Base-by-base conservation (phyloP, 495 filamentous ascomycete species). In the Aspergillus bertholletiae region DNA sequence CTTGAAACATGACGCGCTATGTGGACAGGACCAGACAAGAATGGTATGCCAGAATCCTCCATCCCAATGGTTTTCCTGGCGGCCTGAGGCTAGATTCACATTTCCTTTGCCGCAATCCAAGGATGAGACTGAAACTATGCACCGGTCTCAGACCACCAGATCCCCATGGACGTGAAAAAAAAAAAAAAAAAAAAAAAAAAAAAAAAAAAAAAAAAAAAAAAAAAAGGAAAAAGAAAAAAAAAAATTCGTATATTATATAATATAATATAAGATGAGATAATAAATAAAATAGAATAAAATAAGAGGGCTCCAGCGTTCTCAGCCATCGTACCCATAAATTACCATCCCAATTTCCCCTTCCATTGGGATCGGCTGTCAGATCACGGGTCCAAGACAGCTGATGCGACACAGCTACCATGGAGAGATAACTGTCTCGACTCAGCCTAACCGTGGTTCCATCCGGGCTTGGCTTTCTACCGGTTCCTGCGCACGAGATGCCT, bases 331-430 rank as follows among this genome's bases (percentile, higher is more conserved):
- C 32, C 46, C 32, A 26, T 22, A 22, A 37, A 39, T 18, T 51
- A 37, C 57, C 5, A 39, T 51, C 39, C 40, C 45, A 58, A 58
- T 56, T 56, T 43, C 32, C 55, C 23, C 43, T 47, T 54, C 50
- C 46, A 65, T 65, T 65, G 20, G 49, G 58, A 61, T 65, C 62
- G 56, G 51, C 62, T 47, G 37, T 48, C 46, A 53, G 35, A 52
- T 50, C 44, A 48, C 48, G 49, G 49, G 53, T 47, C 50, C 27
- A 32, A 41, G 46, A 57, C 55, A 43, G 50, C 55, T 53, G 46
- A 45, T 39, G 41, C 5, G 18, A 22, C 41, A 55, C n/a, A 49
- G 30, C 54, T 30, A 45, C 23, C 47, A 44, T 45, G 23, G 48
- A 27, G 18, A 26, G 26, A 23, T 22, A 23, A 24, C 32, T 39